phyloP scores from a whole-genome alignment of 2,329 filamentous ascomycete genomes.

The Colletotrichum filicis region DNA sequence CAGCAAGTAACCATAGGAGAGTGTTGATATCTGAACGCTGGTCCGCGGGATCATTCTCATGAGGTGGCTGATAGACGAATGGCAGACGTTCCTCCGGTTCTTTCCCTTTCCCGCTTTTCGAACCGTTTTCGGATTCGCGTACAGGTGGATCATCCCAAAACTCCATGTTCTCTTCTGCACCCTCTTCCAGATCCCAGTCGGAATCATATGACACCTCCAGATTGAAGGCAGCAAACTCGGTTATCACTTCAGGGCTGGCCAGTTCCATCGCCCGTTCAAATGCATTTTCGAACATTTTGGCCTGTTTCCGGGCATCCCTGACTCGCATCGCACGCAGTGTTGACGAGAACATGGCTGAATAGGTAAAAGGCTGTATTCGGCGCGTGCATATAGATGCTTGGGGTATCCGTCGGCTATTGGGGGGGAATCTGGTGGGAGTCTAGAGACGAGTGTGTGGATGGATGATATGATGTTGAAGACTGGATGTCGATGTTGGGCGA shows the following conservation, averaged over 20 bases:
- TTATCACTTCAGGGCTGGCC: constrained; percentile 44
- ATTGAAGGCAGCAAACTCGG: neutral
- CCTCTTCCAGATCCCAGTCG: neutral
- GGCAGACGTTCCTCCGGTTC: neutral
- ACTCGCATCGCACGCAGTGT: neutral
- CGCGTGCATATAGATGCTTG: neutral
- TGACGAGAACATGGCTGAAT: neutral
- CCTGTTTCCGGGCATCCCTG: neutral
- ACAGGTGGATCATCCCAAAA: neutral
- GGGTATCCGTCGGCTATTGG: neutral
- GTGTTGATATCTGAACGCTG: neutral
- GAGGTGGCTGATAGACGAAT: neutral
- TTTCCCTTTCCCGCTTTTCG: neutral
- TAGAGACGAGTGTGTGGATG: neutral
- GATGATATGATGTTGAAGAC: neutral
- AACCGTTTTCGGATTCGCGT: neutral
- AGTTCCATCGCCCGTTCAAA: neutral
- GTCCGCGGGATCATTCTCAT: neutral
- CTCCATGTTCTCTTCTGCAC: too few species aligned
- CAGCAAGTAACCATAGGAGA: neutral
- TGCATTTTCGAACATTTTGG: neutral
- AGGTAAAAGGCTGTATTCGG: neutral
- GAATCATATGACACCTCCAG: neutral
- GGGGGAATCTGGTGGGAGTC: neutral
- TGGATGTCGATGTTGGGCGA: neutral